Evolutionary conservation across 768 basidiomycete species (phyloP), one percentile per base, ranked within the genome.

Genomic region (Amanita fuliginea): DNA sequence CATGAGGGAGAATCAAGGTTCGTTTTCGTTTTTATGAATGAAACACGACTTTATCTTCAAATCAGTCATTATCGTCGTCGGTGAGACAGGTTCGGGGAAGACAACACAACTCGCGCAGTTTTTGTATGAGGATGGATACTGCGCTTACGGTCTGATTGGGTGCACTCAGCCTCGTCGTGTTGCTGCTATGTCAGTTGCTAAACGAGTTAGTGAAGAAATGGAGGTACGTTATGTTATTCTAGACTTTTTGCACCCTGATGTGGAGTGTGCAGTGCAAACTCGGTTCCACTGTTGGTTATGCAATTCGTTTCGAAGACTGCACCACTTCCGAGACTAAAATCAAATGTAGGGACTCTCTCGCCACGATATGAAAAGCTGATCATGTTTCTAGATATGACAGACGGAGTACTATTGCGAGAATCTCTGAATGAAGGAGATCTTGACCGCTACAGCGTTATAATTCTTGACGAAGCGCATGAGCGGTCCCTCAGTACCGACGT

Each of bases 61-160:
- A 43, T 22, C 55, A 96, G 96, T 98, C 33, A 73, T 88, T 42
- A 81, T 99, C 50, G 91, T 98, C 34, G 88, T 99, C 35, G 96
- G 96, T n/a, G 96, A 99, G 67, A 99, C 96, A n/a, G 96, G 96
- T 8, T 98, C 95, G 0, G 96, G 96, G 5, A 99, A 99, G 69
- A 99, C 96, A 1, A 98, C 96, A 0, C 96, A 99, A 63, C 71
- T 99, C 5, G 72, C 89, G 0, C 96, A 99, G 61, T 99, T 92
- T 67, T 64, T 99, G 53, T 90, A 97, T 60, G 96, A 99, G 63
- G 96, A 99, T 54, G 96, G 96, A 0, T 99, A 95, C 64, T 89
- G 93, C 56, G 62, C 77, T 3, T 77, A 82, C 66, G 95, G 95
- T 14, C 74, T 98, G 37, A 81, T 99, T 44, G 95, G 95, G 9